Evolutionary conservation across 225 moss, liverwort and hornwort species (phyloP), one percentile per base, ranked within the genome.

Genomic region (Rhytidiadelphus loreus): DNA sequence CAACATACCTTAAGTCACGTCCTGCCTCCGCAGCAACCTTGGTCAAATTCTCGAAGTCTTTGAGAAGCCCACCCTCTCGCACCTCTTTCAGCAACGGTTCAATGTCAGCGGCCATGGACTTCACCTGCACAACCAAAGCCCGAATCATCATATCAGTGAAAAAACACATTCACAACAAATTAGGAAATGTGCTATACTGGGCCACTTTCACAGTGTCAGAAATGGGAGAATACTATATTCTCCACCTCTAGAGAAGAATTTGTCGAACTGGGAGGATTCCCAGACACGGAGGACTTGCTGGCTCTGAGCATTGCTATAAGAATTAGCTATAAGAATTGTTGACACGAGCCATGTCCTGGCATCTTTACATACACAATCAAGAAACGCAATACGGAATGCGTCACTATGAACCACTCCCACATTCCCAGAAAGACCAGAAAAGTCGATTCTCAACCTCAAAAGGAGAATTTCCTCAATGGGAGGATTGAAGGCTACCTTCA

Each of bases 41-140:
- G 66, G 93, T 94, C 83, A 94, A 63, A 52, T 82, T 91, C 60
- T 93, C 94, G 83, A 94, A 91, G 86, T 94, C 94, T 83, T 92
- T 94, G 83, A 94, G 81, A 87, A 94, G 90, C 33, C 92, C 91
- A 41, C 94, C 94, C 29, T 94, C 84, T n/a, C 93, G 87, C 13
- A 88, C 86, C 77, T 93, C 94, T 83, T 93, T 94, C 83, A 94
- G 90, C 89, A 94, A 82, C 52, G 93, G 92, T 22, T 93, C 94
- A 72, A 93, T 79, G 81, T 93, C 92, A 39, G 83, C 41, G 52
- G 94, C 93, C 93, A 94, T 94, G 66, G 93, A 90, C 61, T 90
- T 92, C 73, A 93, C 92, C 94, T 94, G 92, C 86, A 88, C 56
- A 86, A 61, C 59, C 68, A 65, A 82, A 65, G 65, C 56, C 64